Evolutionary conservation across 257 asterid genomes (phyloP).

Genomic region (Thymus mandschuricus): DNA sequence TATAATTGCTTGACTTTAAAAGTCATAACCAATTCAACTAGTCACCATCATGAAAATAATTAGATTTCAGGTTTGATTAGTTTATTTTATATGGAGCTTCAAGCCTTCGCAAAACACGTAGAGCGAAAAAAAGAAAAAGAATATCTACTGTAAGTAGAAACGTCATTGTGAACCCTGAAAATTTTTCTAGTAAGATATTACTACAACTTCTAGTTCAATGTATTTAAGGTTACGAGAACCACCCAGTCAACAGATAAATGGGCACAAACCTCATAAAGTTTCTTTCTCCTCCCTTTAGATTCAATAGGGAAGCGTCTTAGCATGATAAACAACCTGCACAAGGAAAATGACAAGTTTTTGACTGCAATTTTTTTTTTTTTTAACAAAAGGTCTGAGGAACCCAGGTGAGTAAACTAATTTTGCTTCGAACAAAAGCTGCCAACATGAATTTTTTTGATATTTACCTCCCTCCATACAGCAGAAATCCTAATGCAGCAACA

Average conservation of each 20-base stretch:
- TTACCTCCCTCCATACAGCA: conserved; percentile 97
- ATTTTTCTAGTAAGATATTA: background rate
- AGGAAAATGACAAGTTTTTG: conserved; percentile 10
- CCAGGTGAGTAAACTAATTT: conserved; percentile 12
- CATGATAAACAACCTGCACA: conserved; percentile 83
- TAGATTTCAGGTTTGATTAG: conserved; percentile 1
- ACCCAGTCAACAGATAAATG: conserved; percentile 20
- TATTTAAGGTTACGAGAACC: conserved; percentile 1
- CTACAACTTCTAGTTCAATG: conserved; percentile 14
- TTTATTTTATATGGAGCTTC: conserved; percentile 19
- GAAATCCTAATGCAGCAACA: conserved; percentile 88
- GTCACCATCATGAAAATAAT: conserved; percentile 9
- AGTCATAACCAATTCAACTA: conserved; percentile 2
- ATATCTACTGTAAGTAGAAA: conserved; percentile 2
- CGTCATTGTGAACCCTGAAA: conserved; percentile 1
- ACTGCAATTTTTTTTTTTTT: background rate
- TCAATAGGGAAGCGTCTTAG: conserved; percentile 91
- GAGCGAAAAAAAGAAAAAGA: background rate
- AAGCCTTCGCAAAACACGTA: background rate
- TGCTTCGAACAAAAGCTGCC: conserved; percentile 21
- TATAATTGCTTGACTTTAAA: conserved; percentile 8
- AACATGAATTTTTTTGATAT: conserved; percentile 19
- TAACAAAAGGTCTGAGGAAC: conserved; percentile 11
- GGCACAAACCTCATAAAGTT: conserved; percentile 81
- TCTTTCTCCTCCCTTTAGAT: conserved; percentile 96